A percentile compares a stretch with the other conserved stretches of the same genome.
These are phyloP conservation scores for Asterella californica DNA, from an alignment of 225 moss, liverwort and hornwort genomes.

Conservation along the genomic window DNA sequence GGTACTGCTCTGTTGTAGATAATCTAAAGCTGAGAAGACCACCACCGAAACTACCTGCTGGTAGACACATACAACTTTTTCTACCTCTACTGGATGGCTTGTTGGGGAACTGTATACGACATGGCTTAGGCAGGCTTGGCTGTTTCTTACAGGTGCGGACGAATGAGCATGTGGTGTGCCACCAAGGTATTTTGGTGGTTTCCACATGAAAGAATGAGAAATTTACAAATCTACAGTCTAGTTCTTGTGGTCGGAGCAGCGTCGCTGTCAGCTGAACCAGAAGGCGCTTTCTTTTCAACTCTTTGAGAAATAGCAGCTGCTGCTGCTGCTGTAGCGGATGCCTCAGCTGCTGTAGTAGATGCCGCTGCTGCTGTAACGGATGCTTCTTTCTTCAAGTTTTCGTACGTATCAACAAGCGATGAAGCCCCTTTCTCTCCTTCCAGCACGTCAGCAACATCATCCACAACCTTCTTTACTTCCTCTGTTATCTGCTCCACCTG, in stretches of 20 bases:
- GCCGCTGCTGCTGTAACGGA: background rate
- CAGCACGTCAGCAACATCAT: constrained; percentile 34
- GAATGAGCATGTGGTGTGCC: background rate
- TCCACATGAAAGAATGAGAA: constrained; percentile 8
- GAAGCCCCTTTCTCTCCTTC: constrained; percentile 23
- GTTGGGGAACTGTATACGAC: background rate
- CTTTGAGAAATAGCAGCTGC: background rate
- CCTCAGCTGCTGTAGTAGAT: background rate
- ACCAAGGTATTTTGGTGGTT: background rate
- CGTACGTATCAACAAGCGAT: background rate
- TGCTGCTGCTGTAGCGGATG: background rate
- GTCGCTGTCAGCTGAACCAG: background rate
- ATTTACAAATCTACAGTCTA: background rate
- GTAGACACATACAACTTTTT: background rate
- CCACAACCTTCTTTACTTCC: constrained; percentile 28
- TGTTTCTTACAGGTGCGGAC: background rate
- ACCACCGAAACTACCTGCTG: background rate
- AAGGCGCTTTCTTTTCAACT: background rate
- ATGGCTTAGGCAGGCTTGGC: background rate
- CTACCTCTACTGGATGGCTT: background rate
- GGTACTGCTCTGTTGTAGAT: background rate
- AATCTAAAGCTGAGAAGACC: background rate
- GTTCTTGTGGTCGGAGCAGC: background rate
- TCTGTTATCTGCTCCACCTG: constrained; percentile 23
- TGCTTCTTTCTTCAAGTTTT: constrained; percentile 18